Base-by-base conservation (phyloP, 2,329 filamentous ascomycete genomes). In the Microascus cirrosus region DNA sequence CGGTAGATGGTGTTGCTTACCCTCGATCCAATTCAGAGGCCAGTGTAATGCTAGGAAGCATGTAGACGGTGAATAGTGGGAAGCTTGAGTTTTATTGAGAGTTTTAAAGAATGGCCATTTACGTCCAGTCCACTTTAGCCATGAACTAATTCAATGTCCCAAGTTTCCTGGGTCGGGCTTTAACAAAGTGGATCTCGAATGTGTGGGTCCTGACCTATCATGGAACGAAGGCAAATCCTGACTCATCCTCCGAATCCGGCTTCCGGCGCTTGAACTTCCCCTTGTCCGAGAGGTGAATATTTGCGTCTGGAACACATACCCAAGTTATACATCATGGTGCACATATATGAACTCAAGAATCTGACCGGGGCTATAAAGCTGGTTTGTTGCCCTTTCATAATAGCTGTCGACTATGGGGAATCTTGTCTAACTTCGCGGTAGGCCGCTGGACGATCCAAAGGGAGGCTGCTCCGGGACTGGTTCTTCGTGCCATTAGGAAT, bases 1-100 rank as follows among this genome's bases (percentile, higher is more conserved):
- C 94, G 53, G 85, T 95, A 13, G 87, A 96, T 67, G 90, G 90
- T 4, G 89, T 99, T 13, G 77, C 78, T 60, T 96, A 90, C 68
- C 90, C 92, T 25, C 81, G 87, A 67, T 85, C 89, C 64, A 85
- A 87, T 24, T 82, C 81, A 18, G 18, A 18, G n/a, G 39, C 13
- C 13, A 18, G 28, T 32, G n/a, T 32, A 8, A 32, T 32, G 28
- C n/a, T 32, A 8, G 28, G 28, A 32, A 8, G 28, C 28, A 32
- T 4, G 8, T 4, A 32, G 28, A 32, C 28, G 28, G 8, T 4
- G 28, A 32, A 32, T 8, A 32, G 28, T 32, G 28, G 28, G 28
- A 32, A 32, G 4, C 28, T 32, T 8, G 8, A 32, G 28, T 4
- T 32, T 32, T 32, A 4, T 32, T 32, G 4, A 32, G 8, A 8